Evolutionary conservation across 176 grass and related monocot species (phyloP), one percentile per base, ranked within the genome.

Genomic region (Pharus latifolius): DNA sequence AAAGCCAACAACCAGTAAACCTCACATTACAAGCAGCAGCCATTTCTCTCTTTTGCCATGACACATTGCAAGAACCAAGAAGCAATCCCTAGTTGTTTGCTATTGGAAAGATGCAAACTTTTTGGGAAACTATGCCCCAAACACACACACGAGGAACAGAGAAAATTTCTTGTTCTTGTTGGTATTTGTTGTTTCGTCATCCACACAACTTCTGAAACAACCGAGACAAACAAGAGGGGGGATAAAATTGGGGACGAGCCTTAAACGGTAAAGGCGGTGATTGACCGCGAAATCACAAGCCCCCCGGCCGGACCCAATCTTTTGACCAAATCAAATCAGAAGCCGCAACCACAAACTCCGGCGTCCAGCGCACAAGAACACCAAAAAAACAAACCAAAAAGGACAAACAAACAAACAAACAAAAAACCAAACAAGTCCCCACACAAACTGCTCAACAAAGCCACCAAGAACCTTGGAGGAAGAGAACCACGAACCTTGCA

Each of bases 211-310:
- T 30, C 72, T 47, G 63, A 78, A 87, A 68, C 73, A 40, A 48
- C 60, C 28, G 53, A 28, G 61, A 74, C 68, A 82, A 42, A 53
- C n/a, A 54, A 16, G 48, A 60, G 57, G 47, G 35, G 56, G 71
- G 52, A 70, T 86, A 70, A 75, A 82, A 78, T 73, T 83, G 62
- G 84, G 75, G 12, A 43, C 41, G 61, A 88, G 75, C 75, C 85
- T 56, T 78, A 83, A 83, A 74, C 74, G 79, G 79, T 72, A 87
- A 82, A 83, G 78, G 85, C 68, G 69, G 79, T 67, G 78, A 78
- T 64, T 75, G 77, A 70, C 19, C 77, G 50, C 30, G 58, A 82
- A 78, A 87, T 82, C 66, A 29, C 60, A 57, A 38, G 49, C 65
- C 65, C 68, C 65, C 65, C 68, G 42, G 58, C 42, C 45, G 70